Conservation (phyloP, 371 early-diverging fungal genomes). For the Mucor racemosus region DNA sequence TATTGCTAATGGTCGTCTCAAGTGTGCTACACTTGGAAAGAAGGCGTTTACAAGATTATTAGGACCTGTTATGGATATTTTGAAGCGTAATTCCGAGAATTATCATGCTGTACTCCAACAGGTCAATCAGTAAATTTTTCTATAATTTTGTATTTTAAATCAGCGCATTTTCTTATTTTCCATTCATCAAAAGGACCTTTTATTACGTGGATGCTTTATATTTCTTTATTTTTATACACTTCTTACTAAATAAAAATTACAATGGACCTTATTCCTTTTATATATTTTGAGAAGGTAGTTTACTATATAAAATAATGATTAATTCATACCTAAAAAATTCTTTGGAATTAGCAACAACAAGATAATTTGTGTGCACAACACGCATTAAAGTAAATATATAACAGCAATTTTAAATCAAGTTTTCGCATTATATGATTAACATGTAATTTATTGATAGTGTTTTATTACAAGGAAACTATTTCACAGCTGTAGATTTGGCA, state of each 20-base stretch:
- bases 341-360: slow-evolving; percentile 60
- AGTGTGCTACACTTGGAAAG: slow-evolving; percentile 86
- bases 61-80: slow-evolving; percentile 88
- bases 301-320: neutral
- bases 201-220: neutral
- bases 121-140: slow-evolving; percentile 39
- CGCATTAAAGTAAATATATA: slow-evolving; percentile 58
- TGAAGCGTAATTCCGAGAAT: slow-evolving; percentile 70
- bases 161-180: slow-evolving; percentile 4
- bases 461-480: slow-evolving; percentile 72
- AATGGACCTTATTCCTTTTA: slow-evolving; percentile 66
- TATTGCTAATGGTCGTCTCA: slow-evolving; percentile 79
- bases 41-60: slow-evolving; percentile 86
- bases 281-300: slow-evolving; percentile 65
- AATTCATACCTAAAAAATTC: neutral
- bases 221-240: neutral
- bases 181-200: neutral
- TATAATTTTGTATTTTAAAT: slow-evolving; percentile 10
- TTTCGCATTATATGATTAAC: neutral
- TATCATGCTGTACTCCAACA: slow-evolving; percentile 50
- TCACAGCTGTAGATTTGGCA: slow-evolving; percentile 76
- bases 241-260: neutral
- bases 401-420: neutral
- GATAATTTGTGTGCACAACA: slow-evolving; percentile 80
- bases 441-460: slow-evolving; percentile 17